Conservation (phyloP, 176 grass and related monocot genomes). For the Oryza coarctata region DNA sequence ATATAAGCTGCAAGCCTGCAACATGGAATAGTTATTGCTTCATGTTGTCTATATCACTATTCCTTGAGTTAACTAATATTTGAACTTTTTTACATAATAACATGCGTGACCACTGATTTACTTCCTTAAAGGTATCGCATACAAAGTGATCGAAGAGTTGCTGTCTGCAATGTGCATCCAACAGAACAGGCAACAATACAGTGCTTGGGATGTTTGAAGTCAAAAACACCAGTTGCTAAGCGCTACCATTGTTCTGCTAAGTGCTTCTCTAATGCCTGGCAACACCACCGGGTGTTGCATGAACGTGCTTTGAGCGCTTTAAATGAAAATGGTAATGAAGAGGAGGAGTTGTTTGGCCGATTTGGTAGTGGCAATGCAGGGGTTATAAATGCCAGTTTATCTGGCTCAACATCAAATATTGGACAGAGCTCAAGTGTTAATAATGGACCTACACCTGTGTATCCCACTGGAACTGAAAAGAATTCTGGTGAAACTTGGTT, state of each 20-base stretch:
- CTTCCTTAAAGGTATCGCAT: slow-evolving; percentile 71
- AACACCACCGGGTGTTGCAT: slow-evolving; percentile 72
- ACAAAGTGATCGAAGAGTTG: slow-evolving; percentile 63
- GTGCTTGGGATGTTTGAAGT: slow-evolving; percentile 82
- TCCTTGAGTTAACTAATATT: not conserved
- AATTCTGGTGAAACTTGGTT: slow-evolving; percentile 74
- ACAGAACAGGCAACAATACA: slow-evolving; percentile 81
- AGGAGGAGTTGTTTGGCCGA: slow-evolving; percentile 70
- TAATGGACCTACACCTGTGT: slow-evolving; percentile 49
- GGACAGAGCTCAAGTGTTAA: slow-evolving; percentile 39
- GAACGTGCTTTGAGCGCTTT: slow-evolving; percentile 65
- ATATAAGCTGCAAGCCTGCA: not conserved
- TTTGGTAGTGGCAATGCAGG: slow-evolving; percentile 47
- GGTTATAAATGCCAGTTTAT: slow-evolving; percentile 30
- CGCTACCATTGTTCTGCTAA: slow-evolving; percentile 83
- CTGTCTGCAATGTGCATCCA: slow-evolving; percentile 81
- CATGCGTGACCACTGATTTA: not conserved
- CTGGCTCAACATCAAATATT: slow-evolving; percentile 49
- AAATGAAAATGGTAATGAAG: slow-evolving; percentile 75
- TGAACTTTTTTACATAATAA: slow-evolving; percentile 9
- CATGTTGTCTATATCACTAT: not conserved
- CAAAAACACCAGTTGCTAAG: slow-evolving; percentile 78
- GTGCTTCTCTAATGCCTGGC: slow-evolving; percentile 87
- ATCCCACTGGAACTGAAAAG: slow-evolving; percentile 51
- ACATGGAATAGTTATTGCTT: slow-evolving; percentile 7